phyloP scores from a whole-genome alignment of 2,329 filamentous ascomycete genomes.

The Beauveria australis region DNA sequence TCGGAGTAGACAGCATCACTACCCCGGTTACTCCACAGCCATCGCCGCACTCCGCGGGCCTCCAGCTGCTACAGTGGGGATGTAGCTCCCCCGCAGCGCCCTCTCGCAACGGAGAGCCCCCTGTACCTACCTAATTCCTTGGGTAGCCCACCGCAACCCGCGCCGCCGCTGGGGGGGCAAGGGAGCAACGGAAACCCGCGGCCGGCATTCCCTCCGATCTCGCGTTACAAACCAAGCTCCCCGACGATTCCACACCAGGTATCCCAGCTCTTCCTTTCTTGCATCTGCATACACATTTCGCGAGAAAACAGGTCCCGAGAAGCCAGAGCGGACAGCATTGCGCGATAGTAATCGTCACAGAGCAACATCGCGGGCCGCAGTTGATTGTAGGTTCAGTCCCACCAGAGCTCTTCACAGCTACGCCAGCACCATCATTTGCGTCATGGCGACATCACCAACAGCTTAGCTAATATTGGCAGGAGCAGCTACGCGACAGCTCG shows the following conservation, averaged over 20 bases:
- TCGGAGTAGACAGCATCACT: neutral
- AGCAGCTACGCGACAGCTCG: neutral
- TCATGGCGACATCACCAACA: conserved; percentile 5
- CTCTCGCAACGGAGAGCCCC: neutral
- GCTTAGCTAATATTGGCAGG: conserved; percentile 3
- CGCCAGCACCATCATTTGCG: neutral
- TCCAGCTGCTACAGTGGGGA: neutral
- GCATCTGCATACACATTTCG: neutral
- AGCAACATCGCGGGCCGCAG: neutral
- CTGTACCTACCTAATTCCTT: neutral
- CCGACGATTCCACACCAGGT: neutral
- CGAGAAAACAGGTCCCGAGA: neutral
- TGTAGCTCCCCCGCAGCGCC: neutral
- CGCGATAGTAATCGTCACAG: neutral
- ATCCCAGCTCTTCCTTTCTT: neutral
- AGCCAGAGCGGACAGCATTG: neutral
- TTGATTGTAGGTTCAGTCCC: neutral
- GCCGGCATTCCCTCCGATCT: conserved; percentile 11
- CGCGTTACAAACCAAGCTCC: neutral
- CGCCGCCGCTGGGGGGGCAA: neutral
- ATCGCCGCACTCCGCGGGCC: conserved; percentile 4
- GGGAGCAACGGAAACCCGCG: neutral
- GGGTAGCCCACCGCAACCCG: neutral
- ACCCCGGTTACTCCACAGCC: conserved; percentile 5
- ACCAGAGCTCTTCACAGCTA: neutral